Base-by-base conservation (phyloP, 1,139 yeast species). In the Blastobotrys apis region DNA sequence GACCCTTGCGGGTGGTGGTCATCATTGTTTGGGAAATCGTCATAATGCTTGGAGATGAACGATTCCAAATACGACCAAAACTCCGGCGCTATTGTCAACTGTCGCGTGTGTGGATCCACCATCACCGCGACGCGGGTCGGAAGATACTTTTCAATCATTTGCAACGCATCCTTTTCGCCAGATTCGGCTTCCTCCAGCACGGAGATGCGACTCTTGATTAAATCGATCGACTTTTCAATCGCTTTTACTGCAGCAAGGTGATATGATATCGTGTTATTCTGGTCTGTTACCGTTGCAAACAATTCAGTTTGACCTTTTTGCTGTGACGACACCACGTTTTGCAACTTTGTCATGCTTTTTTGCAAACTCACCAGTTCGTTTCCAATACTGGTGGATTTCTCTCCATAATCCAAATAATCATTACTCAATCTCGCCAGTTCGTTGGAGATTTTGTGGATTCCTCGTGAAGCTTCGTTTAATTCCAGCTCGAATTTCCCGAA, bases 111-210 rank as follows among this genome's bases (percentile, higher is more conserved):
- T 25, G 47, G 49, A 31, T 47, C 47, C 3, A 43, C 30, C 13
- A 44, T 41, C 2, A 48, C 49, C 2, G 47, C 52, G 25, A 48
- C 12, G 9, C 44, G 43, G 35, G 37, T 27, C 9, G 50, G 48
- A 16, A 49, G 43, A 9, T 43, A 44, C 9, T 35, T 30, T 5
- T 47, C 47, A 27, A 49, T 43, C 15, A 43, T 35, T 5, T 45
- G 40, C 26, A 49, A 22, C 2, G 45, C 44, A n/a, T 29, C 15
- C 20, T 45, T 36, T 22, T 47, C 47, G 25, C 44, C 43, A 8
- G 12, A 13, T 20, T 43, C 44, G n/a, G 47, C 47, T 20, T 37
- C 41, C 26, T 47, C 49, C 13, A 47, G 22, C 6, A 20, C 36
- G n/a, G 31, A 27, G 25, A 47, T 39, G 15, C 47, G 23, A 15